Evolutionary conservation across 306 rosid genomes (phyloP), one percentile per base, ranked within the genome.

Genomic region (Sechiopsis laciniata): DNA sequence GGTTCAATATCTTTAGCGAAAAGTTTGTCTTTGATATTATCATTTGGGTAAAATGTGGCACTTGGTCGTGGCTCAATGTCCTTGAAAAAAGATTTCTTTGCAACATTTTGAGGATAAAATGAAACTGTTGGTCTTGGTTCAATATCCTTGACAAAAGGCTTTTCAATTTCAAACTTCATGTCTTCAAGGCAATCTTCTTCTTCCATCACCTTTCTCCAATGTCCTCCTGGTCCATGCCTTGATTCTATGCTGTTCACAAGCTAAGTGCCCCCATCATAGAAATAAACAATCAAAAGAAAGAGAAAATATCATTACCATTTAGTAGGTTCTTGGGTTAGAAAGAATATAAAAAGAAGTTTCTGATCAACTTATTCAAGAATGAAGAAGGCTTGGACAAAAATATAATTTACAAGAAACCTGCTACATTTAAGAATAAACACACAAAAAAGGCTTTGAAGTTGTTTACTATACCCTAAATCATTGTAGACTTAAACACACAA

Each of bases 41-140:
- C 48, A 7, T 14, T 1, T 0, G 68, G 48, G 1, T 69, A 59
- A 20, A 4, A 12, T 0, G 51, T 3, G 7, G 0, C 8, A n/a
- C 26, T 64, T 16, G 70, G 51, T 4, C 79, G 69, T 0, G 81
- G 82, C 0, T 78, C 80, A 21, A 82, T 75, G 3, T 85, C 78
- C 1, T 26, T 46, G 9, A 13, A 0, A 2, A 73, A 73, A 40
- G 15, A 0, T 5, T 7, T 2, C 0, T 0, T 0, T 32, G 7
- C 0, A 0, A 32, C 21, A 7, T 32, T 3, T 0, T 32, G 4
- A 32, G 68, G 48, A 0, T 69, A 59, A 20, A 8, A 8, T 0
- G 51, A 8, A 6, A 0, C 8, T n/a, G 26, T 37, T 37, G 70
- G 51, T 6, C 79, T 56, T 0, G 81, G 82, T 2, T 78, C 78